Evolutionary conservation across 2,329 filamentous ascomycete species (phyloP).

Genomic region (Zymoseptoria tritici): DNA sequence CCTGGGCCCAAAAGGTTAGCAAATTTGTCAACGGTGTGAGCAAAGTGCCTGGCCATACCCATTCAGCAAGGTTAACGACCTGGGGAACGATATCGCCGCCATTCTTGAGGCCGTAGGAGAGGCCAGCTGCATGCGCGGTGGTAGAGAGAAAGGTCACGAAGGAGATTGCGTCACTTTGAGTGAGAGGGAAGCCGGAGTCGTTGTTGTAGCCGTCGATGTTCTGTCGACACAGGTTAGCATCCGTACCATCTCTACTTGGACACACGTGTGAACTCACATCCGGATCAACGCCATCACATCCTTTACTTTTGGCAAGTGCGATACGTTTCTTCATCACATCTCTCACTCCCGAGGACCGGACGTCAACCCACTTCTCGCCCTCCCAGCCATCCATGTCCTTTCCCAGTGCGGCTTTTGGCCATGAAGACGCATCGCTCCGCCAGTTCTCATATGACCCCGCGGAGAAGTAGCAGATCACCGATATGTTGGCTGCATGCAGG

Average conservation of each 20-base stretch:
- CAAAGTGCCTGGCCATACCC: not conserved
- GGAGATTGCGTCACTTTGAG: slow-evolving; percentile 47
- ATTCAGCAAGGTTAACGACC: slow-evolving; percentile 54
- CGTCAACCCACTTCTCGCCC: slow-evolving; percentile 60
- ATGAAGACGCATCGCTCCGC: slow-evolving; percentile 55
- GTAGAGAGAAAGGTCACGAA: slow-evolving; percentile 55
- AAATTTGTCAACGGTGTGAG: not conserved
- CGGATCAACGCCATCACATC: slow-evolving; percentile 34
- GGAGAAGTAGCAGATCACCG: slow-evolving; percentile 67
- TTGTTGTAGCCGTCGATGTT: slow-evolving; percentile 22
- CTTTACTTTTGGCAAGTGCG: slow-evolving; percentile 44
- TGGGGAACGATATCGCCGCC: slow-evolving; percentile 51
- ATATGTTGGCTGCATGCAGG: slow-evolving; percentile 9
- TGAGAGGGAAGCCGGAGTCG: slow-evolving; percentile 49
- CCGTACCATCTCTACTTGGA: too few species aligned
- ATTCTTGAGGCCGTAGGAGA: slow-evolving; percentile 64
- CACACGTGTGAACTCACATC: slow-evolving; percentile 5
- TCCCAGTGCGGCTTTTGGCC: slow-evolving; percentile 51
- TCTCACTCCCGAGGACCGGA: slow-evolving; percentile 50
- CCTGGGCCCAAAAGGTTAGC: not conserved
- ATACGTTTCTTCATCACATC: slow-evolving; percentile 57
- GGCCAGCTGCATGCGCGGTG: slow-evolving; percentile 47
- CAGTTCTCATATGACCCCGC: slow-evolving; percentile 63
- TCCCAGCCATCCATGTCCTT: slow-evolving; percentile 55
- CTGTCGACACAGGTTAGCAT: not conserved